phyloP scores from a whole-genome alignment of 768 basidiomycete species.

The Gyrodon lividus region DNA sequence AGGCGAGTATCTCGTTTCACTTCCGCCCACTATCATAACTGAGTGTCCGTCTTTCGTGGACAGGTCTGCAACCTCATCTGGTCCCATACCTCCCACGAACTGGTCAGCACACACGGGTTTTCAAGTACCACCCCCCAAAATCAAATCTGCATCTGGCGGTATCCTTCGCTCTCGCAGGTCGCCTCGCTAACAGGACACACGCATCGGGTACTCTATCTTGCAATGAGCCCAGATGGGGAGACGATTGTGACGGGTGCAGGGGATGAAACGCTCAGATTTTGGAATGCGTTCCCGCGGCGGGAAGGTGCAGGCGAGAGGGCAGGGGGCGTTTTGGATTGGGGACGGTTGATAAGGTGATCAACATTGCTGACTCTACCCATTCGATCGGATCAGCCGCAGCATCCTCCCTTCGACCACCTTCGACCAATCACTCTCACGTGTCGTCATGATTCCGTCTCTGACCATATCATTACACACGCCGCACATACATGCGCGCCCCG shows the following conservation, averaged over 20 bases:
- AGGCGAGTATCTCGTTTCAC: slow-evolving; percentile 47
- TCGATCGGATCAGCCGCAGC: background rate
- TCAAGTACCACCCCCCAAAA: slow-evolving; percentile 92
- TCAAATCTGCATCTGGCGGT: slow-evolving; percentile 95
- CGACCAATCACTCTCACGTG: too few relatives aligned
- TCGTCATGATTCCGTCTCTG: too few relatives aligned
- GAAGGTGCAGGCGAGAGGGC: slow-evolving; percentile 42
- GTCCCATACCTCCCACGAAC: slow-evolving; percentile 93
- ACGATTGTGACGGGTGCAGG: slow-evolving; percentile 98
- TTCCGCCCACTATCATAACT: background rate
- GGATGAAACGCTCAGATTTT: slow-evolving; percentile 95
- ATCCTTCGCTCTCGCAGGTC: slow-evolving; percentile 91
- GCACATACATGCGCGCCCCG: slow-evolving; percentile 6
- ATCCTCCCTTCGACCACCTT: too few relatives aligned
- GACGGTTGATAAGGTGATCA: slow-evolving; percentile 48
- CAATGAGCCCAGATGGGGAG: slow-evolving; percentile 95
- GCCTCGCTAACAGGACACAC: slow-evolving; percentile 94
- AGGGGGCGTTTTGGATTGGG: slow-evolving; percentile 46
- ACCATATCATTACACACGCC: background rate
- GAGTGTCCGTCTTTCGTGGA: slow-evolving; percentile 7
- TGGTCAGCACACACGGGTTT: slow-evolving; percentile 97
- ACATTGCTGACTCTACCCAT: background rate
- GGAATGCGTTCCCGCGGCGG: slow-evolving; percentile 93
- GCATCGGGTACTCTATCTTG: slow-evolving; percentile 93
- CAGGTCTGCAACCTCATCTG: slow-evolving; percentile 99